phyloP scores from a whole-genome alignment of 225 moss, liverwort and hornwort species.

The Polytrichum formosum region DNA sequence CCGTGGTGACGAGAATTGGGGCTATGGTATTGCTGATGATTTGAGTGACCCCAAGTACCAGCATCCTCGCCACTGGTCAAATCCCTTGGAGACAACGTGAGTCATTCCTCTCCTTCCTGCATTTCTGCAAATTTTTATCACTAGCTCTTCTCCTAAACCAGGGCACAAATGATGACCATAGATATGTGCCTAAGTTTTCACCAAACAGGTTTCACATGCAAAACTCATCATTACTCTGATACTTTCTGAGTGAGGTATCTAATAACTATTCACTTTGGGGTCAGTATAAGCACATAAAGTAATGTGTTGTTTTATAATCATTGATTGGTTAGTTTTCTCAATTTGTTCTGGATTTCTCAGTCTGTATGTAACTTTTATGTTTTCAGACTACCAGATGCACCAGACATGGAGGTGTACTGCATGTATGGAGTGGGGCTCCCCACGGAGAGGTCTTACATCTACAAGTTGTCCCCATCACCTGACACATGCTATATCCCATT shows the following conservation, averaged over 20 bases:
- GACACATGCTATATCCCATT: slow-evolving; percentile 60
- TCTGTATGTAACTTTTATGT: neutral
- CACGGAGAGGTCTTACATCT: slow-evolving; percentile 64
- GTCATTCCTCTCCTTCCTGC: slow-evolving; percentile 6
- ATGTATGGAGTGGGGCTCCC: slow-evolving; percentile 61
- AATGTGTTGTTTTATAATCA: neutral
- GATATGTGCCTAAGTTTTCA: too few species aligned
- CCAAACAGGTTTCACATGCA: too few species aligned
- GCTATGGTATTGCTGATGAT: slow-evolving; percentile 57
- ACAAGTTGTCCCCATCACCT: slow-evolving; percentile 43
- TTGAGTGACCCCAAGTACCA: slow-evolving; percentile 44
- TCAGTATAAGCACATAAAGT: too few species aligned
- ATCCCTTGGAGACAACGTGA: slow-evolving; percentile 60
- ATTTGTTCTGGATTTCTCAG: neutral
- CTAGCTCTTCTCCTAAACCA: too few species aligned
- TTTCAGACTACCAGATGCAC: slow-evolving; percentile 58
- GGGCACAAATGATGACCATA: too few species aligned
- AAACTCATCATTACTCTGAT: too few species aligned
- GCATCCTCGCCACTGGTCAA: slow-evolving; percentile 56
- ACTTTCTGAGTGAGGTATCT: too few species aligned
- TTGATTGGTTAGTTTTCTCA: neutral
- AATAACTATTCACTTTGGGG: too few species aligned
- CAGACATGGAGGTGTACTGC: slow-evolving; percentile 56
- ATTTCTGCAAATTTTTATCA: neutral
- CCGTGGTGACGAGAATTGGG: slow-evolving; percentile 58